Evolutionary conservation across 345 rosid genomes (phyloP), one percentile per base, ranked within the genome.

Genomic region (Camelina neglecta): DNA sequence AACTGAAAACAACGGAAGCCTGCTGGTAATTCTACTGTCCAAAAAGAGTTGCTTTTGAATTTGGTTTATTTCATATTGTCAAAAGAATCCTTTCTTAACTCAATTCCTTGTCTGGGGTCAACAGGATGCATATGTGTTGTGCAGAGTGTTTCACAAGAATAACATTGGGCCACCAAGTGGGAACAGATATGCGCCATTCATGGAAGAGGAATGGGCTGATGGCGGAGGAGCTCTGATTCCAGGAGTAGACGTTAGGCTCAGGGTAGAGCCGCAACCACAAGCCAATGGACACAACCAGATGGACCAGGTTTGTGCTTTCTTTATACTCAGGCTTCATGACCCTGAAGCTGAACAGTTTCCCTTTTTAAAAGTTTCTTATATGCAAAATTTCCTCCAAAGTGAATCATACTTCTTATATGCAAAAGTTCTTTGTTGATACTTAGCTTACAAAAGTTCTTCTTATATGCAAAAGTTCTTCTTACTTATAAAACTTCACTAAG

Each of bases 161-260:
- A 87, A 89, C 75, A 87, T 91, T 65, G 98, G 98, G 66, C 96
- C 98, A 39, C 98, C 97, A 23, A 90, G 83, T 59, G 97, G 90
- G 69, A 87, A 85, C 58, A 85, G 92, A 36, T 89, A 91, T 81
- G 97, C 97, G 0, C 94, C 93, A 1, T 91, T 89, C 60, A 18
- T 85, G 38, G 94, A 91, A 76, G 97, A 86, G 67, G 94, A 91
- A 81, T 89, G 94, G 93, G 83, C 85, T 72, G 93, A 89, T 83
- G 85, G 65, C 60, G 67, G 48, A 60, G 66, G 74, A 60, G 77
- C 85, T 76, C 65, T 89, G 50, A 50, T 87, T 68, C 97, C 94
- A 3, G 90, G 97, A 63, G 84, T 81, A 39, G 91, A 82, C 60
- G 84, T 78, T 44, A 74, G 63, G 53, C 23, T 73, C 60, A 60